A percentile compares a stretch with the other conserved stretches of the same genome.
Conservation (phyloP, 106 monocot species). For the Apostasia ramifera region DNA sequence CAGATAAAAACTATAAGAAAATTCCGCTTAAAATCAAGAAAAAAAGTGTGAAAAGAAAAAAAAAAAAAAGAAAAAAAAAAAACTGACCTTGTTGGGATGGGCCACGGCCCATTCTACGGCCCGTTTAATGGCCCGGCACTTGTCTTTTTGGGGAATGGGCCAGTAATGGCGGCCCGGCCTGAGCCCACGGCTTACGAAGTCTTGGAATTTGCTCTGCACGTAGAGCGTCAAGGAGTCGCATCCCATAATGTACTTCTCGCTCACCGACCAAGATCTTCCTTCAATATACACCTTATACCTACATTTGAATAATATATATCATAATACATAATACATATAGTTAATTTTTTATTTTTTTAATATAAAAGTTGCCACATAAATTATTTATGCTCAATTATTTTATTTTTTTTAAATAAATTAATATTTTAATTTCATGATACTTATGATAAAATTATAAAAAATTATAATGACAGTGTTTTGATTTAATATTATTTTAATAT, state of each 20-base stretch:
- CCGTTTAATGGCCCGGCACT: slow-evolving; percentile 69
- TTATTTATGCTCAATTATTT: neutral
- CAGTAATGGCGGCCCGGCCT: slow-evolving; percentile 67
- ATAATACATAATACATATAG: neutral
- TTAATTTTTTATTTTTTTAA: neutral
- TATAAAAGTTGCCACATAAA: neutral
- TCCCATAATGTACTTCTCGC: slow-evolving; percentile 83
- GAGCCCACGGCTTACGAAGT: slow-evolving; percentile 74
- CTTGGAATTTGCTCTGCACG: slow-evolving; percentile 38
- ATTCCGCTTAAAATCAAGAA: too few relatives aligned
- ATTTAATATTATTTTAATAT: too few relatives aligned
- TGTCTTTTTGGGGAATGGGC: slow-evolving; percentile 41
- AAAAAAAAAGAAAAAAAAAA: slow-evolving; percentile 1
- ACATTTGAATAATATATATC: too few relatives aligned
- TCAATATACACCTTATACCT: slow-evolving; percentile 94
- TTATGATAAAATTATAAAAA: too few relatives aligned
- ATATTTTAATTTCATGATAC: too few relatives aligned
- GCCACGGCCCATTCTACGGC: slow-evolving; percentile 81
- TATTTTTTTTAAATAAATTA: neutral
- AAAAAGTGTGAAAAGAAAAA: neutral
- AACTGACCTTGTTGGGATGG: slow-evolving; percentile 42
- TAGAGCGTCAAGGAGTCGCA: slow-evolving; percentile 72
- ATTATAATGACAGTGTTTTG: too few relatives aligned
- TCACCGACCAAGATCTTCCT: slow-evolving; percentile 85
- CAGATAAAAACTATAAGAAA: too few relatives aligned